These are phyloP conservation scores for Melastoma malabathricum DNA, from an alignment of 345 rosid genomes.

Conservation along the genomic window DNA sequence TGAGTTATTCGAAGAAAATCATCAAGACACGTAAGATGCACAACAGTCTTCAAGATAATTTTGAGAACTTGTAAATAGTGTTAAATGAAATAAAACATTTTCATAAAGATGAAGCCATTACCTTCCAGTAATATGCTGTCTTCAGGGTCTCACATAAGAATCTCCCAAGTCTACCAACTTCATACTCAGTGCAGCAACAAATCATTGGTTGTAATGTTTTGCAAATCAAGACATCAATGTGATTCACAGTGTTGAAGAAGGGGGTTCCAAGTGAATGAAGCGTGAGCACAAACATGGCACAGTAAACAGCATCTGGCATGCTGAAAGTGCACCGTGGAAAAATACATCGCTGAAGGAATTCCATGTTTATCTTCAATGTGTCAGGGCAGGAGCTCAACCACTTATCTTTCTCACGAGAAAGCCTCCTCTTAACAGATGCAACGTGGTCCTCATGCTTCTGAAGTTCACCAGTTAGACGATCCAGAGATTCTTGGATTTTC, in stretches of 20 bases:
- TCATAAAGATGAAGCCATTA: slow-evolving; percentile 8
- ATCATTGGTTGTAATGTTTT: slow-evolving; percentile 99
- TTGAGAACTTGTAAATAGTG: too few species aligned
- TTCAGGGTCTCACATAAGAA: slow-evolving; percentile 86
- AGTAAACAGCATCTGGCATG: slow-evolving; percentile 98
- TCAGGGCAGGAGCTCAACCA: slow-evolving; percentile 99
- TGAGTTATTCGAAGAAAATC: neutral
- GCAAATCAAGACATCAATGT: slow-evolving; percentile 93
- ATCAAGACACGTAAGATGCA: too few species aligned
- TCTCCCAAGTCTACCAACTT: slow-evolving; percentile 93
- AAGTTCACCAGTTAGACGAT: slow-evolving; percentile 75
- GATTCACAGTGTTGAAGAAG: slow-evolving; percentile 95
- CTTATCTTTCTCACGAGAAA: slow-evolving; percentile 84
- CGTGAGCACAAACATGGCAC: slow-evolving; percentile 95
- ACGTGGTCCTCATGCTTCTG: slow-evolving; percentile 88
- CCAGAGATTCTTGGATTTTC: slow-evolving; percentile 96
- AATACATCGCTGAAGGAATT: slow-evolving; percentile 97
- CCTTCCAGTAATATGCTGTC: slow-evolving; percentile 98
- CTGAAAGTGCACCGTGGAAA: slow-evolving; percentile 99
- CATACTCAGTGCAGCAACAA: slow-evolving; percentile 99
- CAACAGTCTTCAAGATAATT: too few species aligned
- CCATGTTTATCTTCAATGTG: slow-evolving; percentile 96
- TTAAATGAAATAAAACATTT: too few species aligned
- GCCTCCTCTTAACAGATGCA: slow-evolving; percentile 79
- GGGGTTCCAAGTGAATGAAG: slow-evolving; percentile 99